These are phyloP conservation scores for Ceratobasidium sp. DNA, from an alignment of 1,284 basidiomycete genomes.

Conservation along the genomic window DNA sequence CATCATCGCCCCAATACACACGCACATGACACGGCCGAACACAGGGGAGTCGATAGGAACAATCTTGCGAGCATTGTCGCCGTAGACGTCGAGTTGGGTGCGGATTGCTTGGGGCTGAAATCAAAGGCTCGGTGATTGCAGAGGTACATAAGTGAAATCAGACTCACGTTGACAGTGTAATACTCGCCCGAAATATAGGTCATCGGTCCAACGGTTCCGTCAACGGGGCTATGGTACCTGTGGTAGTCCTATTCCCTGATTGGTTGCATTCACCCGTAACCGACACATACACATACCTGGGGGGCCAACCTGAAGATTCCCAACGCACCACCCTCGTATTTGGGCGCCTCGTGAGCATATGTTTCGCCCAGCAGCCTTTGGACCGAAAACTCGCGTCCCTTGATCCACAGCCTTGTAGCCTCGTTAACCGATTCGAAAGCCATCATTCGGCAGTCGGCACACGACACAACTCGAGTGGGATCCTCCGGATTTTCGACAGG, in stretches of 20 bases:
- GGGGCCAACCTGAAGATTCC: constrained; percentile 93
- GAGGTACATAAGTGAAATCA: background rate
- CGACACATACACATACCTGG: constrained; percentile 52
- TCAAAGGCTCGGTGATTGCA: background rate
- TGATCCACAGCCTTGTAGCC: constrained; percentile 95
- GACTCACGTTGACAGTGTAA: constrained; percentile 86
- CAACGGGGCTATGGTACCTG: constrained; percentile 92
- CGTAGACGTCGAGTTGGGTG: constrained; percentile 85
- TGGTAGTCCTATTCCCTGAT: constrained; percentile 74
- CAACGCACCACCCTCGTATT: constrained; percentile 77
- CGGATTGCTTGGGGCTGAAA: constrained; percentile 79
- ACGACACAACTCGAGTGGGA: constrained; percentile 78
- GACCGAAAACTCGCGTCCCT: constrained; percentile 91
- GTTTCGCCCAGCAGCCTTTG: constrained; percentile 78
- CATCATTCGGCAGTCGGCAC: constrained; percentile 95
- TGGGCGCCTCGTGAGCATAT: constrained; percentile 70
- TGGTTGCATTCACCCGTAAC: background rate
- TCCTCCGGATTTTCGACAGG: constrained; percentile 78
- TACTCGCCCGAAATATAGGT: constrained; percentile 84
- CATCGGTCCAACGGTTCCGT: constrained; percentile 82
- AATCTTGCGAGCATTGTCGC: constrained; percentile 90
- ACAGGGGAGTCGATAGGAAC: constrained; percentile 85
- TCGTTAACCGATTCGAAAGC: constrained; percentile 84
- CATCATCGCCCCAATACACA: constrained; percentile 94
- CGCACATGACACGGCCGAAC: constrained; percentile 88